Evolutionary conservation across 2,329 filamentous ascomycete species (phyloP).

Genomic region (Talaromyces sp.): DNA sequence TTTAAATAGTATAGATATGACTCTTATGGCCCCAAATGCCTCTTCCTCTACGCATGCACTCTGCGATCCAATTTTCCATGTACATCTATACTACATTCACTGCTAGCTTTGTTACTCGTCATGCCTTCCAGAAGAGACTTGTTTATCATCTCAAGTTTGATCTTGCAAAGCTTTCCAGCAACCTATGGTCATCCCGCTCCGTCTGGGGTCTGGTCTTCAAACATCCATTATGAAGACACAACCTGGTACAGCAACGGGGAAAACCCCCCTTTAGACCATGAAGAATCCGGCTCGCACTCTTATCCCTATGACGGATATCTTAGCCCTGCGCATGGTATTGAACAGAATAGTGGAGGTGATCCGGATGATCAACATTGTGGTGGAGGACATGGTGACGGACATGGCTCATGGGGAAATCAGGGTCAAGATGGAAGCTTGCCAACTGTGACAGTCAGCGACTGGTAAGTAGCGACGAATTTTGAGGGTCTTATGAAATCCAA

Average conservation of each 20-base stretch:
- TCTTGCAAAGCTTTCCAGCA: not conserved
- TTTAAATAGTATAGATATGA: no score
- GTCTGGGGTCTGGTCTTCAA: not conserved
- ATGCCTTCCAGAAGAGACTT: not conserved
- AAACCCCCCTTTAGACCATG: not conserved
- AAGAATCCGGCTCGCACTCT: not conserved
- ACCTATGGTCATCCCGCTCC: not conserved
- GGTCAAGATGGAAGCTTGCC: not conserved
- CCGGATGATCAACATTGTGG: not conserved
- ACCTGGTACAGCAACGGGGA: not conserved
- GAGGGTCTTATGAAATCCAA: no score
- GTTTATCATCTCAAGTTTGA: not conserved
- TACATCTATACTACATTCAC: no score
- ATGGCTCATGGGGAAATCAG: not conserved
- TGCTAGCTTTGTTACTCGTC: not conserved
- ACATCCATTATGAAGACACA: not conserved
- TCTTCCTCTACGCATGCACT: no score
- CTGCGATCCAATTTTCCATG: no score
- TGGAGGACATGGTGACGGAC: not conserved
- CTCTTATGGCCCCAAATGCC: no score
- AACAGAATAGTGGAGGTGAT: not conserved
- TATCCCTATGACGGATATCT: not conserved
- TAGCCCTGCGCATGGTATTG: not conserved
- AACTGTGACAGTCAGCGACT: not conserved
- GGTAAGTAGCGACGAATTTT: no score